Evolutionary conservation across 345 rosid genomes (phyloP), one percentile per base, ranked within the genome.

Genomic region (Trapa incisa): DNA sequence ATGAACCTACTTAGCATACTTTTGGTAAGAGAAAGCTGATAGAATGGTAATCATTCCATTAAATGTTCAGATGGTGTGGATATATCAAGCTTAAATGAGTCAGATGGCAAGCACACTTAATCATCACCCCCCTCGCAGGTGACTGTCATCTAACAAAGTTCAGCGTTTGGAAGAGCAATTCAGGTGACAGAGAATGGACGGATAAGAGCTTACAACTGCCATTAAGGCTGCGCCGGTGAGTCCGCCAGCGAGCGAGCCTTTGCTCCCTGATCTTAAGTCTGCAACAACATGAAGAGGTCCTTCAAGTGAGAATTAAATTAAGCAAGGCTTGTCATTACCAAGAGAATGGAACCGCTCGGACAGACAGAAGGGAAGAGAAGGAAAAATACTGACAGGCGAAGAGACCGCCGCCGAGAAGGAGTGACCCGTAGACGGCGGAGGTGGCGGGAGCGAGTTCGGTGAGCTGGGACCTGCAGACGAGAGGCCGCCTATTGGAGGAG

Each of bases 231-330:
- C 88, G 22, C 96, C 90, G 4, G 89, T 81, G 66, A 87, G 76
- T 65, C 98, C 94, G 0, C 96, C 96, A 48, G 80, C 81, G 35
- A 89, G 86, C 16, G 98, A 92, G 9, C 92, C 90, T 39, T 87
- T 87, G 74, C 96, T 89, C 70, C 86, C 87, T 17, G 96, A 92
- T 75, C 68, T 84, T 38, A 67, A 60, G 75, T 75, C 96, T 87
- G 78, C 69, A 78, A 2, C 53, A 68, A 45, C 11, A 45, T 45
- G 48, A 0, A 45, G 48, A 45, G 48, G 35, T 5, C 39, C 22
- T 37, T 37, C 43, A 62, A 37, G 42, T 41, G 39, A 62, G 43
- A 8, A 45, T 7, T 3, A 7, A 7, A 6, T 13, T 45, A 45
- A 5, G 48, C 48, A 7, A 6, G 48, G 48, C 48, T 11, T 13